Conservation (phyloP, 2,329 filamentous ascomycete species). For the Penicillium polonicum region DNA sequence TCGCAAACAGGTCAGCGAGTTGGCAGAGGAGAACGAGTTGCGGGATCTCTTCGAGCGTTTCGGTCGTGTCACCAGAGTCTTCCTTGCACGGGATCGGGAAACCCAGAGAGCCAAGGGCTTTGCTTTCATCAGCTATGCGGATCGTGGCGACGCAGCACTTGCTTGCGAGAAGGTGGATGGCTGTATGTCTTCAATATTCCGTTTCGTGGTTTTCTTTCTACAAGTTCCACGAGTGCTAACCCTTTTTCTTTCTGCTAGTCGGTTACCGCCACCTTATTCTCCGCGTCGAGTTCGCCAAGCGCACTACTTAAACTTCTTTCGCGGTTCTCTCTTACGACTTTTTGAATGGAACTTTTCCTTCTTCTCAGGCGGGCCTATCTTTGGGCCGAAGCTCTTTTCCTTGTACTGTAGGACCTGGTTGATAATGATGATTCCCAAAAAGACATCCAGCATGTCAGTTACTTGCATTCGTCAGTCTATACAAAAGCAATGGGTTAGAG, state of each 20-base stretch:
- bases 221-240: constrained; percentile 23
- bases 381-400: constrained; percentile 32
- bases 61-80: constrained; percentile 93
- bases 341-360: constrained; percentile 30
- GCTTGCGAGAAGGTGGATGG: constrained; percentile 98
- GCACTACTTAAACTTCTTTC: constrained; percentile 38
- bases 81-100: constrained; percentile 96
- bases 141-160: constrained; percentile 83
- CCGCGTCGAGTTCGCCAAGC: constrained; percentile 54
- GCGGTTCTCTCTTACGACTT: constrained; percentile 32
- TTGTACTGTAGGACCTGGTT: constrained; percentile 41
- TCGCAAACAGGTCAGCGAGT: constrained; percentile 74
- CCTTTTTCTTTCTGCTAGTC: constrained; percentile 34
- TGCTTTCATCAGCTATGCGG: constrained; percentile 96
- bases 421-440: constrained; percentile 39
- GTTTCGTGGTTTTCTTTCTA: constrained; percentile 2
- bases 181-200: constrained; percentile 52
- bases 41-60: constrained; percentile 98
- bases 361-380: constrained; percentile 33
- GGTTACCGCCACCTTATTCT: constrained; percentile 55
- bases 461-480: constrained; percentile 30
- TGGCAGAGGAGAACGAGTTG: constrained; percentile 93
- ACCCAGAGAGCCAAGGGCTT: constrained; percentile 97
- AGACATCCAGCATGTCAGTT: constrained; percentile 34
- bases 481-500: constrained; percentile 33